These are phyloP conservation scores for Eucalyptus victrix DNA, from an alignment of 345 rosid genomes.

Conservation along the genomic window DNA sequence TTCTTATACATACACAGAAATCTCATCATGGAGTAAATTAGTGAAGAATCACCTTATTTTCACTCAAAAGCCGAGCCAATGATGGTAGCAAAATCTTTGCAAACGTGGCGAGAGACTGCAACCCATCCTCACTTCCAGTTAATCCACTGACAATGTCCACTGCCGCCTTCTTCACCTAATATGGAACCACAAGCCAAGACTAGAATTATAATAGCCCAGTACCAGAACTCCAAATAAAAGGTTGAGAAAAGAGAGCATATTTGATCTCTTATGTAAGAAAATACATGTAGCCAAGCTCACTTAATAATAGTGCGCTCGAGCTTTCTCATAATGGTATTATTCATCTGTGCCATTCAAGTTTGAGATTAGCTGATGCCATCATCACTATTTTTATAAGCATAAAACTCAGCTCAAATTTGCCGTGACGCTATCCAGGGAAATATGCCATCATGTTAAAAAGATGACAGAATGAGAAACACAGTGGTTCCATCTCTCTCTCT, in stretches of 20 bases:
- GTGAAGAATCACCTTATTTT: conserved; percentile 39
- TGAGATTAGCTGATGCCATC: neutral
- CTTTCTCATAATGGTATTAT: neutral
- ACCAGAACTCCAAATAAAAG: neutral
- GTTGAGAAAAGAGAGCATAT: neutral
- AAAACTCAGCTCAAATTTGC: neutral
- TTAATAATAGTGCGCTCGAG: neutral
- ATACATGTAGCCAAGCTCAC: neutral
- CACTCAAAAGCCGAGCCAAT: conserved; percentile 43
- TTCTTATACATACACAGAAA: neutral
- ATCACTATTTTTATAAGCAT: neutral
- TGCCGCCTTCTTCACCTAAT: conserved; percentile 79
- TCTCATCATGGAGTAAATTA: neutral
- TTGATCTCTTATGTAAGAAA: neutral
- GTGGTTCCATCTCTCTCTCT: neutral
- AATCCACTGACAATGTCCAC: conserved; percentile 72
- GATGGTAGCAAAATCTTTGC: conserved; percentile 44
- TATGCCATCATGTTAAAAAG: neutral
- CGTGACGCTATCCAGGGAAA: neutral
- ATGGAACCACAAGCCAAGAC: neutral
- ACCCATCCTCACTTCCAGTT: conserved; percentile 81
- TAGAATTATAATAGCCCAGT: neutral
- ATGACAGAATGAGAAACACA: neutral
- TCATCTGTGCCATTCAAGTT: neutral
- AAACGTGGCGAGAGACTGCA: conserved; percentile 46